Conservation (phyloP, 495 filamentous ascomycete genomes). For the Aspergillus olivimuriae region DNA sequence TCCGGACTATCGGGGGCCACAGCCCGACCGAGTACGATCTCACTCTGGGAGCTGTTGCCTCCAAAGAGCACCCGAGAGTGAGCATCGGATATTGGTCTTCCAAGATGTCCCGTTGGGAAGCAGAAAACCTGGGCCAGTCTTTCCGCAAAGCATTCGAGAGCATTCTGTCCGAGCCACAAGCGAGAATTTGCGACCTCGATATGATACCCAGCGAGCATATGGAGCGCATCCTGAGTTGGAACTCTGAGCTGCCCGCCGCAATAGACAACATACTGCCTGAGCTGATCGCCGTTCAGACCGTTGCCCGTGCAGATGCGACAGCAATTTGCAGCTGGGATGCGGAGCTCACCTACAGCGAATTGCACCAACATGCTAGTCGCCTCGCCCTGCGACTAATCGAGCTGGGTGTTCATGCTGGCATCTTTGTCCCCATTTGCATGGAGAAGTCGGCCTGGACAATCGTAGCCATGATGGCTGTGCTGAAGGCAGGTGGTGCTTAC, state of each 20-base stretch:
- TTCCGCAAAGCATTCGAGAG: background rate
- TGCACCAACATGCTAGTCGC: background rate
- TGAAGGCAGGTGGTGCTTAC: background rate
- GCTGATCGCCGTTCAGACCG: background rate
- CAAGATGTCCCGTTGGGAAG: background rate
- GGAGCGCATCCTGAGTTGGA: too few relatives aligned
- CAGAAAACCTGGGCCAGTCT: background rate
- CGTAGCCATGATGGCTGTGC: background rate
- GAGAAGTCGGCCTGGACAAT: background rate
- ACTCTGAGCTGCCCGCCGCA: background rate
- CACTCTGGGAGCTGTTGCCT: background rate
- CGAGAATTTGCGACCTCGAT: background rate
- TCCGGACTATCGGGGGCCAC: too few relatives aligned
- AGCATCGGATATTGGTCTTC: background rate
- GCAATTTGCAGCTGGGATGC: slow-evolving; percentile 9
- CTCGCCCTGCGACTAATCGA: background rate
- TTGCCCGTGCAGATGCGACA: background rate
- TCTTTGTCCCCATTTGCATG: background rate
- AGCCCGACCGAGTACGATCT: background rate
- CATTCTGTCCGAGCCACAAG: background rate
- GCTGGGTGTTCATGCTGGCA: background rate
- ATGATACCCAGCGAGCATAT: background rate
- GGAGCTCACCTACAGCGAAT: slow-evolving; percentile 1
- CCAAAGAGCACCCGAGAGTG: too few relatives aligned
- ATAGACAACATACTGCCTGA: background rate